Evolutionary conservation across 2,329 filamentous ascomycete genomes (phyloP).

Genomic region (Sclerotinia borealis): DNA sequence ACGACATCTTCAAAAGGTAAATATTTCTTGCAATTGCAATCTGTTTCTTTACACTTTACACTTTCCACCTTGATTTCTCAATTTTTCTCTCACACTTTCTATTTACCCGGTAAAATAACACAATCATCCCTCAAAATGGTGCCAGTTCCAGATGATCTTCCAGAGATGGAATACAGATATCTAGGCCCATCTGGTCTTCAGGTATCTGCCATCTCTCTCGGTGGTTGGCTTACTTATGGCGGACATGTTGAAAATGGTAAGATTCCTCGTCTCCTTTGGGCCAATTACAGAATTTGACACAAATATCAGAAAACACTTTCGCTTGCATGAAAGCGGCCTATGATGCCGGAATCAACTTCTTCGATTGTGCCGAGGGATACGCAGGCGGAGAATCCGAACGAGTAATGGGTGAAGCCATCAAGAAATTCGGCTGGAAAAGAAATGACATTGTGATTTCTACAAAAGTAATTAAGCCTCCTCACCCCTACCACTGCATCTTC

Average conservation of each 20-base stretch:
- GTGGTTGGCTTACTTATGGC: conserved; percentile 69
- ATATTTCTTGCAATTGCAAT: not conserved
- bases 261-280: not conserved
- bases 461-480: conserved; percentile 35
- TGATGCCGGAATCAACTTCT: conserved; percentile 51
- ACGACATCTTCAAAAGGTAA: not conserved
- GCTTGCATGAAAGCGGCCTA: conserved; percentile 56
- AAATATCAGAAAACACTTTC: conserved; percentile 48
- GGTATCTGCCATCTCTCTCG: conserved; percentile 67
- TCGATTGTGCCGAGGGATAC: conserved; percentile 52
- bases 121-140: conserved; percentile 27
- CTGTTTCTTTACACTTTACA: not conserved
- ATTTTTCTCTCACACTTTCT: not conserved
- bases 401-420: conserved; percentile 50
- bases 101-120: not conserved
- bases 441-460: conserved; percentile 53
- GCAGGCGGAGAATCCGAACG: conserved; percentile 46
- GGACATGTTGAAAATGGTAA: conserved; percentile 63
- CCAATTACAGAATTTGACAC: conserved; percentile 3
- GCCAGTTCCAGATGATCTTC: conserved; percentile 36
- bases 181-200: conserved; percentile 67
- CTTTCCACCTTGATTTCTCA: not conserved
- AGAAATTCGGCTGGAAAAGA: conserved; percentile 50
- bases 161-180: conserved; percentile 63
- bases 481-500: not conserved